Percentiles rank a stretch among this genome's conserved stretches.
These are phyloP conservation scores for Gryganskiella cystojenkinii DNA, from an alignment of 192 early-diverging fungal genomes.

Conservation along the genomic window DNA sequence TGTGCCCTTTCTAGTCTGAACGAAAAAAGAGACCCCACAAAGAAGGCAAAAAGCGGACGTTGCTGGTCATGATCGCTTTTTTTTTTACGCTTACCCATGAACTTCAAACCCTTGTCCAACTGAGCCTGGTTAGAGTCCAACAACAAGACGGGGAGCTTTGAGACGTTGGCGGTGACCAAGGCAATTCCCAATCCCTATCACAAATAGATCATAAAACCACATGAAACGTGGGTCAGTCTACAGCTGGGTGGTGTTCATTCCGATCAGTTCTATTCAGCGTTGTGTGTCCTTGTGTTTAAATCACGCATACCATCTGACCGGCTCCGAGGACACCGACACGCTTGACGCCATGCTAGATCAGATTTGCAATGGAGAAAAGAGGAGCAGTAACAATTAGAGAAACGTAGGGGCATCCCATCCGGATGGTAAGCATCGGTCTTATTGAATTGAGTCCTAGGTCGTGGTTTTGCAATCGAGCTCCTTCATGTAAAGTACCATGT, in stretches of 20 bases:
- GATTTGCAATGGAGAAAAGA: neutral
- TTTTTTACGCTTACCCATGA: constrained; percentile 69
- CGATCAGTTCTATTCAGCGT: too few relatives aligned
- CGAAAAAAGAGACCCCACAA: too few relatives aligned
- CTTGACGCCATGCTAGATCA: constrained; percentile 46
- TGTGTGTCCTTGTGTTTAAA: neutral
- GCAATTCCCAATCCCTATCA: constrained; percentile 84
- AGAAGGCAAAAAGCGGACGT: neutral
- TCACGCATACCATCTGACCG: constrained; percentile 86
- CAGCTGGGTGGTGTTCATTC: too few relatives aligned
- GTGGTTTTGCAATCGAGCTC: too few relatives aligned
- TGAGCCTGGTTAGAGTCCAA: constrained; percentile 84
- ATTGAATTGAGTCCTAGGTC: neutral
- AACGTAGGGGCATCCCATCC: too few relatives aligned
- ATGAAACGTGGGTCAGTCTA: too few relatives aligned
- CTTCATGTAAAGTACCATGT: constrained; percentile 21
- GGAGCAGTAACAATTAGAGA: neutral
- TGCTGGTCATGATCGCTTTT: neutral
- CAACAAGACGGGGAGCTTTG: constrained; percentile 81
- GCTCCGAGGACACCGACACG: constrained; percentile 90
- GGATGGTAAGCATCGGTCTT: too few relatives aligned
- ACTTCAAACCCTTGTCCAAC: constrained; percentile 82
- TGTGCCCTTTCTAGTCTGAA: neutral
- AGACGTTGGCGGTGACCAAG: constrained; percentile 85
- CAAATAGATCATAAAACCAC: neutral